Evolutionary conservation across 192 early-diverging fungal genomes (phyloP), one percentile per base, ranked within the genome.

Genomic region (Diversispora epigaea): DNA sequence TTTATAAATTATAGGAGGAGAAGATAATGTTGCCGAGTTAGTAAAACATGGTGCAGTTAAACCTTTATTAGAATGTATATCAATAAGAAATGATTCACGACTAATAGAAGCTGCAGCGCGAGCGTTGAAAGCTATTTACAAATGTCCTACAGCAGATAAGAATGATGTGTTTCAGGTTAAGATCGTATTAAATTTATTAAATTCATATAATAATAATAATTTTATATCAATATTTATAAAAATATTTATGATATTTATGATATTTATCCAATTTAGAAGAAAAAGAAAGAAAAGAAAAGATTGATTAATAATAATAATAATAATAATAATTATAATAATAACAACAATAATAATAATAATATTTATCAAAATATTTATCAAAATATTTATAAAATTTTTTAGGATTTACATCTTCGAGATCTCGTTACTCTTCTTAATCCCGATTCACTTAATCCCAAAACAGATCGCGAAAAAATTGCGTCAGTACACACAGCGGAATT

Each of bases 71-170:
- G 80, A 83, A 80, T 76, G 60, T 32, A 70, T 82, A 83, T 78
- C 65, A 63, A 68, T 50, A 66, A 60, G 58, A 47, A 82, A 77
- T 22, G 78, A 84, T 65, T 77, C 84, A 10, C 85, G 85, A 50
- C 62, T 92, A 55, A 80, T 92, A 14, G 92, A 93, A 70, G 89
- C 92, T 0, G 75, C 84, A 10, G 86, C 89, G 9, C 72, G 92
- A 40, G 90, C 91, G 19, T 66, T 93, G 10, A 89, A 89, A 73
- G 84, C 89, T 14, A 86, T 92, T 14, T 88, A 89, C 71, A 84
- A 83, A 17, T 86, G 83, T 10, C 81, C 86, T 19, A 82, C 82
- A 15, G 83, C 82, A n/a, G 80, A 83, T 39, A 83, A 84, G 11
- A 78, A 82, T 52, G 83, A 86, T 47, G 63, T 85, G 0, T 88